These are phyloP conservation scores for Erysimum cheiranthoides DNA, from an alignment of 345 rosid species.

Conservation along the genomic window DNA sequence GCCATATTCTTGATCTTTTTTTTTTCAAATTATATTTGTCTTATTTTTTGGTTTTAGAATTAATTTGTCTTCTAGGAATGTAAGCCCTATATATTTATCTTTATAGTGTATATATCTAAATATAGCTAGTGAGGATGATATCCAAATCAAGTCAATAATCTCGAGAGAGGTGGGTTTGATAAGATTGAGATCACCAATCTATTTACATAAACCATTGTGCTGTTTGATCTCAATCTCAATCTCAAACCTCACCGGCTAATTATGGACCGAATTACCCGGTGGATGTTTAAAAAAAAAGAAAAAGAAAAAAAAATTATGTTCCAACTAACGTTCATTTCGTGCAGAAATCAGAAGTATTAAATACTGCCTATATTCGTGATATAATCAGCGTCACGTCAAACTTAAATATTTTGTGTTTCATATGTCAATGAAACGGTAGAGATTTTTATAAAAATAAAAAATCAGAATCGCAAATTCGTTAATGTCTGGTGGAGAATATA, in stretches of 20 bases:
- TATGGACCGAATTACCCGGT: neutral
- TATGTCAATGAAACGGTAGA: neutral
- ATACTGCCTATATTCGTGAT: too few species aligned
- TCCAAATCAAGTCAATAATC: constrained; percentile 26
- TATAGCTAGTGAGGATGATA: constrained; percentile 24
- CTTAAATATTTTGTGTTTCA: neutral
- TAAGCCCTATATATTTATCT: constrained; percentile 6
- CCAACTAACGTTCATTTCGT: constrained; percentile 24
- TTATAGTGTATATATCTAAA: neutral
- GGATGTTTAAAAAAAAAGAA: too few species aligned
- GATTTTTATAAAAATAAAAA: neutral
- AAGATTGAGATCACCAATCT: too few species aligned
- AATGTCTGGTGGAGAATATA: constrained; percentile 26
- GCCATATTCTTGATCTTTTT: constrained; percentile 24
- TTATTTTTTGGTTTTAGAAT: neutral
- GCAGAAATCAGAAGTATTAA: neutral
- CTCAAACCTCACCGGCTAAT: neutral
- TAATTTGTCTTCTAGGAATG: neutral
- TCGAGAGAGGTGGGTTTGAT: constrained; percentile 20
- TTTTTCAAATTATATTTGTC: too few species aligned
- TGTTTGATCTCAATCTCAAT: neutral
- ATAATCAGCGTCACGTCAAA: neutral
- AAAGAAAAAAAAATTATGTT: too few species aligned
- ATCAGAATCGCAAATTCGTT: neutral
- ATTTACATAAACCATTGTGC: too few species aligned